These are phyloP conservation scores for Paraconiothyrium brasiliense DNA, from an alignment of 2,329 filamentous ascomycete species.

Conservation along the genomic window DNA sequence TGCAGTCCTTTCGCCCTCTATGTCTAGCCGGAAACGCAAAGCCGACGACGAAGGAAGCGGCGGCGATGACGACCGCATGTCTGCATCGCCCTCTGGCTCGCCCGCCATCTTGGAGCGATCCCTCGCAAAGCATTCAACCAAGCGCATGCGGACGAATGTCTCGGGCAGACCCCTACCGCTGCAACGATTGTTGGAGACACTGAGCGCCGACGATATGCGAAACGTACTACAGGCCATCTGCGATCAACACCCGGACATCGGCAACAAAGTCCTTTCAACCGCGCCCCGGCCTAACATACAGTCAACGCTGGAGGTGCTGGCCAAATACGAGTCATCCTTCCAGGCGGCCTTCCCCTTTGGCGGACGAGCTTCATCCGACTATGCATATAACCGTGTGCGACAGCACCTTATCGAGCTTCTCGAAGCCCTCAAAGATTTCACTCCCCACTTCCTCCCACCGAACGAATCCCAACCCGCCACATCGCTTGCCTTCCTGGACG, in stretches of 20 bases:
- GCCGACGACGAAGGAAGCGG: slow-evolving; percentile 72
- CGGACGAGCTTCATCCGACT: slow-evolving; percentile 85
- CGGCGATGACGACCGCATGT: slow-evolving; percentile 83
- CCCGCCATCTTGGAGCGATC: slow-evolving; percentile 76
- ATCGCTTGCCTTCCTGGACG: slow-evolving; percentile 87
- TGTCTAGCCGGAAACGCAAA: slow-evolving; percentile 80
- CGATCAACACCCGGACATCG: slow-evolving; percentile 86
- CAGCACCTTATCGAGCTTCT: slow-evolving; percentile 81
- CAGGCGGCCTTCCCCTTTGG: slow-evolving; percentile 84
- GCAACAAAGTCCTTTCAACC: slow-evolving; percentile 81
- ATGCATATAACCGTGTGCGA: slow-evolving; percentile 92
- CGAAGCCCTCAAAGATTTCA: slow-evolving; percentile 92
- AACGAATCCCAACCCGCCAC: slow-evolving; percentile 84
- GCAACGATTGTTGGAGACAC: slow-evolving; percentile 88
- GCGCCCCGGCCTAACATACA: slow-evolving; percentile 88
- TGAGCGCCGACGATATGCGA: slow-evolving; percentile 85
- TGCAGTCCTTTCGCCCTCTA: slow-evolving; percentile 51
- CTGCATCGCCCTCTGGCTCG: slow-evolving; percentile 83
- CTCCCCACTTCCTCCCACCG: slow-evolving; percentile 92
- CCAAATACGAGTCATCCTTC: slow-evolving; percentile 81
- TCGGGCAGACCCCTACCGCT: slow-evolving; percentile 72
- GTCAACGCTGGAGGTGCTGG: slow-evolving; percentile 81
- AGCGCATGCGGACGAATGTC: slow-evolving; percentile 74
- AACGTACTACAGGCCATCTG: slow-evolving; percentile 90
- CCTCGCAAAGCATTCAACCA: slow-evolving; percentile 65